A percentile compares a stretch with the other conserved stretches of the same genome.
These are phyloP conservation scores for Rhodotorula sp. DNA, from an alignment of 1,284 basidiomycete species.

Conservation along the genomic window DNA sequence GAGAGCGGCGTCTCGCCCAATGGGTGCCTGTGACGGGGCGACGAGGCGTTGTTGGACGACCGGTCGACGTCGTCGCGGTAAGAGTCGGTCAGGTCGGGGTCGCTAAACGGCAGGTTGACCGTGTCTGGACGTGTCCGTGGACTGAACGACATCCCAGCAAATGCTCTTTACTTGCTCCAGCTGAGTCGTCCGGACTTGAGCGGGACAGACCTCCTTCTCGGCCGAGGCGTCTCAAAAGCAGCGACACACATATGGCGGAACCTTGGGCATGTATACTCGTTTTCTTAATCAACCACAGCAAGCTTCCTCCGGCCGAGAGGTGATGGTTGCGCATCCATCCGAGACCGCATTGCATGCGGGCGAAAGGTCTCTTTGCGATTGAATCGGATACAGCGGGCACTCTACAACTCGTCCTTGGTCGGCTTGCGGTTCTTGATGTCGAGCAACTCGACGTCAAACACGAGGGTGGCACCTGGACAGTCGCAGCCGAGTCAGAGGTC, in stretches of 20 bases:
- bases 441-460: slow-evolving; percentile 80
- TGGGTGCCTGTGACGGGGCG: slow-evolving; percentile 3
- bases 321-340: no score
- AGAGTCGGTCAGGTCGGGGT: slow-evolving; percentile 23
- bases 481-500: no score
- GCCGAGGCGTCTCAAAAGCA: no score
- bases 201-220: no score
- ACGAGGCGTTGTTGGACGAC: not conserved
- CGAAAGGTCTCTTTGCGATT: no score
- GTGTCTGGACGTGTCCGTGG: slow-evolving; percentile 17
- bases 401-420: slow-evolving; percentile 36
- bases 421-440: slow-evolving; percentile 53
- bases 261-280: no score
- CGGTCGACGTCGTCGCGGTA: slow-evolving; percentile 13
- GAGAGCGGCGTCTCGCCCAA: slow-evolving; percentile 25
- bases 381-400: slow-evolving; percentile 25
- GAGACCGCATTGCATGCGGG: no score
- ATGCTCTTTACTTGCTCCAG: not conserved
- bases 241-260: no score
- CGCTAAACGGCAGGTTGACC: slow-evolving; percentile 15
- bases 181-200: no score
- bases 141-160: slow-evolving; percentile 6
- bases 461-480: slow-evolving; percentile 67
- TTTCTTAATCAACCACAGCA: no score
- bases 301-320: no score